A percentile compares a stretch with the other conserved stretches of the same genome.
phyloP scores from a whole-genome alignment of 345 rosid species.

The Angophora floribunda region DNA sequence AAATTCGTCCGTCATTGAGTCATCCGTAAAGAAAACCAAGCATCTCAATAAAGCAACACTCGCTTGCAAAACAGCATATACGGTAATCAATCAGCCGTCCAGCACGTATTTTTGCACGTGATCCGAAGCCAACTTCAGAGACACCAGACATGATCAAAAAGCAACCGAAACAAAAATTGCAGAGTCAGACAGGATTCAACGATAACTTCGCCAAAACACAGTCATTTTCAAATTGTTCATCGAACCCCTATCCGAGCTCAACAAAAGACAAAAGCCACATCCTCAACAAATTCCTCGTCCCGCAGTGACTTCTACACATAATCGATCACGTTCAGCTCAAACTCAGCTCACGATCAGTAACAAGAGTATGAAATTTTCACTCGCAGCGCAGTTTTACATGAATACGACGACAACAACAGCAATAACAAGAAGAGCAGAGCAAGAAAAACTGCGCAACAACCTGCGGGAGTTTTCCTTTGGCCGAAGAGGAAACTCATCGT shows the following conservation, averaged over 20 bases:
- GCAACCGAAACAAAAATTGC: background rate
- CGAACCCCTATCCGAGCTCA: background rate
- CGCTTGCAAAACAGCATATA: background rate
- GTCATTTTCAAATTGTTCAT: background rate
- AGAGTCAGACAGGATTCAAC: background rate
- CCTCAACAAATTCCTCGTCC: background rate
- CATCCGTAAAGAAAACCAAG: background rate
- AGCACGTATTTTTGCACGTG: background rate
- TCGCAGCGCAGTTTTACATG: background rate
- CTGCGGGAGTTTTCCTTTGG: conserved; percentile 62
- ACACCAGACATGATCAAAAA: background rate
- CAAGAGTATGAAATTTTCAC: background rate
- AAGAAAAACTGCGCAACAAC: conserved; percentile 6
- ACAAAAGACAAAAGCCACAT: background rate
- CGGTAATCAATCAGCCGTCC: background rate
- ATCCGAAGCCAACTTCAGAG: background rate
- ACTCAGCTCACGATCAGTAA: background rate
- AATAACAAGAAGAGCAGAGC: background rate
- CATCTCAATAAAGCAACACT: background rate
- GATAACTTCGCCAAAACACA: background rate
- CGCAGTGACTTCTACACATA: background rate
- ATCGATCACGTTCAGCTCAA: background rate
- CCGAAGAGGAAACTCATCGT: conserved; percentile 79
- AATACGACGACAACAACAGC: background rate
- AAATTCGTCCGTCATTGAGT: background rate